A percentile compares a stretch with the other conserved stretches of the same genome.
Conservation (phyloP, 1,284 basidiomycete species). For the Sporisorium graminicola region DNA sequence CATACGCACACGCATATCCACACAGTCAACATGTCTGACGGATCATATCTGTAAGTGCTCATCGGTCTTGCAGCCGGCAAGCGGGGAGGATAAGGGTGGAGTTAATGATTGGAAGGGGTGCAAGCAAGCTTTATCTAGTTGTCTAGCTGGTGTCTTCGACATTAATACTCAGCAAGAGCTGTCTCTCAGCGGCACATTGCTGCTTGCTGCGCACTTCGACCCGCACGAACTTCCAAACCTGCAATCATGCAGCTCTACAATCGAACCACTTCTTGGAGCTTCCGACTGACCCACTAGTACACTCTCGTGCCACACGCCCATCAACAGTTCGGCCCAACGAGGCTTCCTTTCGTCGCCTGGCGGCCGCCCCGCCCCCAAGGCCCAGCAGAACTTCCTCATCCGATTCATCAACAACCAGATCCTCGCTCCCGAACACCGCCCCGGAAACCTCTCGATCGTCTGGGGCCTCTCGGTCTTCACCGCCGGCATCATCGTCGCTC, state of each 20-base stretch:
- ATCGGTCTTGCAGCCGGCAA: not conserved
- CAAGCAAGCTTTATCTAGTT: not conserved
- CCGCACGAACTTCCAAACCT: too few relatives aligned
- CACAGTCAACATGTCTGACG: slow-evolving; percentile 27
- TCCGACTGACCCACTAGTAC: not conserved
- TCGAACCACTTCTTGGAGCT: not conserved
- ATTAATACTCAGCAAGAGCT: not conserved
- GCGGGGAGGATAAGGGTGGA: not conserved
- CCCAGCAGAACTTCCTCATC: slow-evolving; percentile 40
- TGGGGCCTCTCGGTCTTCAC: slow-evolving; percentile 64
- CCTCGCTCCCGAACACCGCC: slow-evolving; percentile 61
- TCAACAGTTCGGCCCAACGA: slow-evolving; percentile 45
- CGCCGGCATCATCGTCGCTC: slow-evolving; percentile 56
- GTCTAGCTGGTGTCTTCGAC: too few relatives aligned
- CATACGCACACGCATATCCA: not conserved
- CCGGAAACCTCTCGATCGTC: slow-evolving; percentile 61
- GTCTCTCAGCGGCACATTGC: not conserved
- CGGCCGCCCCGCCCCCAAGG: slow-evolving; percentile 23
- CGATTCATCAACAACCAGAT: slow-evolving; percentile 60
- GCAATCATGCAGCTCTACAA: not conserved
- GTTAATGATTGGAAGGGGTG: not conserved
- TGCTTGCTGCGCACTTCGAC: not conserved
- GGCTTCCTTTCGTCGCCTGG: slow-evolving; percentile 38
- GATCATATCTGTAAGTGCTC: slow-evolving; percentile 42
- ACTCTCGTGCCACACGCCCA: not conserved